Percentiles rank a stretch among this genome's conserved stretches.
Conservation (phyloP, 2,329 filamentous ascomycete species). For the Fonsecaea multimorphosa region DNA sequence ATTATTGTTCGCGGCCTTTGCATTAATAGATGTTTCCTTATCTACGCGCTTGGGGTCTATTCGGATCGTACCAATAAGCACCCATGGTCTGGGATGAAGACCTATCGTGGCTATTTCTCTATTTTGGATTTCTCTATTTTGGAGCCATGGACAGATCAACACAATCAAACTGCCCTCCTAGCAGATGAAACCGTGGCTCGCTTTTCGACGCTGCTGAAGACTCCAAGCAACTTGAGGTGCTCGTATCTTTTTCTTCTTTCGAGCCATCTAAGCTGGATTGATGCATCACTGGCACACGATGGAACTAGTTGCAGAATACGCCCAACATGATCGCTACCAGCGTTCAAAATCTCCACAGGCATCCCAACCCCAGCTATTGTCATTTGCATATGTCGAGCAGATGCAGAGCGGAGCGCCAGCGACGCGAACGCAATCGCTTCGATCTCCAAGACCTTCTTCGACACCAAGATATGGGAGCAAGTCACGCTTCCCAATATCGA, state of each 20-base stretch:
- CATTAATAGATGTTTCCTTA: background rate
- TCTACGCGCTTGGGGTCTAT: background rate
- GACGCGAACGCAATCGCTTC: slow-evolving; percentile 19
- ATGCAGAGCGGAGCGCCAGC: slow-evolving; percentile 1
- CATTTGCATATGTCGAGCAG: slow-evolving; percentile 5
- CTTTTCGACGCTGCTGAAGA: background rate
- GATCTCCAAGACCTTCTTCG: background rate
- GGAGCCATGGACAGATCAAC: background rate
- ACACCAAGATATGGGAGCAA: background rate
- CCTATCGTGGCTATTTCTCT: background rate
- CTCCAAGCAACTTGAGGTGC: background rate
- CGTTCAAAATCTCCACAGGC: background rate
- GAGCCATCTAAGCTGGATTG: background rate
- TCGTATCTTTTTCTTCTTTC: background rate
- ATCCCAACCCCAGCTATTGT: background rate
- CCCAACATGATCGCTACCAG: background rate
- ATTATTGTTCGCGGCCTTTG: background rate
- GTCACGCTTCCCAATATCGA: background rate
- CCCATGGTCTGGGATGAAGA: background rate
- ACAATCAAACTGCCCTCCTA: background rate
- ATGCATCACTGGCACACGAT: background rate
- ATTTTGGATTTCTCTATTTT: background rate
- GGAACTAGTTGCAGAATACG: background rate
- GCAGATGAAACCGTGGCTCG: background rate
- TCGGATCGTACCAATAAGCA: background rate